Evolutionary conservation across 495 filamentous ascomycete genomes (phyloP), one percentile per base, ranked within the genome.

Genomic region (Tuber calosporum): DNA sequence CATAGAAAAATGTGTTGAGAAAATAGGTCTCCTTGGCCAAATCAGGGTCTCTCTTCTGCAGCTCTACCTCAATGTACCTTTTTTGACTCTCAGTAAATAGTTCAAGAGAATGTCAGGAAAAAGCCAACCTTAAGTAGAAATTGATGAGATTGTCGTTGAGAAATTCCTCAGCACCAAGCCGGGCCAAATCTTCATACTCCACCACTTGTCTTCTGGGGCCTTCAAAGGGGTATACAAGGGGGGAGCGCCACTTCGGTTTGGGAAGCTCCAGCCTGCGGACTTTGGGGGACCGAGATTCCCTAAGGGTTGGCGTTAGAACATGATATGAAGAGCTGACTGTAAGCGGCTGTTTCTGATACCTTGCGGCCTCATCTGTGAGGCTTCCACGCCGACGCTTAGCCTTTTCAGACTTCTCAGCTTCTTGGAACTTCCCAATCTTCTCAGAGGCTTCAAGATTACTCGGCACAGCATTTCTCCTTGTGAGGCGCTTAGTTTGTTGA

Each of bases 1-100:
- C 87, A 78, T 91, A 97, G 83, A 99, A 98, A 82, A 92, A 97
- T 4, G 91, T 93, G 79, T 96, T 97, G 84, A 94, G 92, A 75
- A 97, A 90, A 82, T 95, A 94, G 2, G 94, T 87, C 45, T 88
- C 86, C 74, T 88, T 86, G 8, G 89, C 86, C 48, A 88, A 79
- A 26, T 87, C 86, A 1, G 86, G 83, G 67, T 87, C 85, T 20
- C 84, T 84, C 36, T 86, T 81, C 68, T 88, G 84, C 66, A 90
- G 84, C 69, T 88, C 83, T 73, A 90, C 86, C 80, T 94, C 88
- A 20, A 96, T 83, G 78, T 90, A 91, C 39, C 79, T 81, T 69
- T 66, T 17, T 53, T 6, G 53, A 15, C 3, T 34, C 68, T 45
- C 39, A 15, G 78, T 83, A 68, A 83, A 77, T 72, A 40, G 26